Evolutionary conservation across 1,284 basidiomycete species (phyloP).

Genomic region (Sporisorium scitamineum): DNA sequence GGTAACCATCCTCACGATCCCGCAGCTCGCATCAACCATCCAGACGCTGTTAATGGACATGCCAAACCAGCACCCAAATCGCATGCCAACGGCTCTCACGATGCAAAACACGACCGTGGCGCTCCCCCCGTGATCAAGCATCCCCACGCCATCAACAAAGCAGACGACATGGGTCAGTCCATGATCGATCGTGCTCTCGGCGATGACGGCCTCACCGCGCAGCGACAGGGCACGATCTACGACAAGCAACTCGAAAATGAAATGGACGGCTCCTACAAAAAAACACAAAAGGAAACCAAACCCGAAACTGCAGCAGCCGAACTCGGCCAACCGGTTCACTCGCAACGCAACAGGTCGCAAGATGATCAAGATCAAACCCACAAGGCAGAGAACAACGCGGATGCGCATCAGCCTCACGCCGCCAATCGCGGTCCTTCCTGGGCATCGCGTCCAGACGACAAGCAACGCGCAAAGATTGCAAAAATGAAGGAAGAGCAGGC

Average conservation of each 20-base stretch:
- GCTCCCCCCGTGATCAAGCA: slow-evolving; percentile 7
- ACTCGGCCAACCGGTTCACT: slow-evolving; percentile 37
- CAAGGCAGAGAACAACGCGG: slow-evolving; percentile 7
- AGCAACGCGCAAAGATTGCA: slow-evolving; percentile 56
- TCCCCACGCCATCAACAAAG: neutral
- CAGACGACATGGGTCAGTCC: slow-evolving; percentile 45
- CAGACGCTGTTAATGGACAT: slow-evolving; percentile 27
- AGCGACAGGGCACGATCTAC: slow-evolving; percentile 39
- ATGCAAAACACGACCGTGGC: neutral
- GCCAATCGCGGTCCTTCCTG: slow-evolving; percentile 56
- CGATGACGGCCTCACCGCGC: slow-evolving; percentile 36
- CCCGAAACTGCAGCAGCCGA: slow-evolving; percentile 30
- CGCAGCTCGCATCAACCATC: slow-evolving; percentile 44
- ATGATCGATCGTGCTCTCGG: slow-evolving; percentile 49
- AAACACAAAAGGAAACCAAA: slow-evolving; percentile 30
- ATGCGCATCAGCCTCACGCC: slow-evolving; percentile 35
- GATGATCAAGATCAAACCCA: slow-evolving; percentile 6
- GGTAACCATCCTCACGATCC: slow-evolving; percentile 55
- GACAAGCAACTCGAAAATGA: slow-evolving; percentile 45
- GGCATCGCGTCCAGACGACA: slow-evolving; percentile 57
- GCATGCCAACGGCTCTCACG: neutral
- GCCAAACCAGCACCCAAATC: neutral
- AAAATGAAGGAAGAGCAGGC: slow-evolving; percentile 52
- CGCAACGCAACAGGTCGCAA: slow-evolving; percentile 29
- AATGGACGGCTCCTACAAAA: slow-evolving; percentile 42